These are phyloP conservation scores for Yamadazyma dushanensis DNA, from an alignment of 1,139 yeast genomes.

Conservation along the genomic window DNA sequence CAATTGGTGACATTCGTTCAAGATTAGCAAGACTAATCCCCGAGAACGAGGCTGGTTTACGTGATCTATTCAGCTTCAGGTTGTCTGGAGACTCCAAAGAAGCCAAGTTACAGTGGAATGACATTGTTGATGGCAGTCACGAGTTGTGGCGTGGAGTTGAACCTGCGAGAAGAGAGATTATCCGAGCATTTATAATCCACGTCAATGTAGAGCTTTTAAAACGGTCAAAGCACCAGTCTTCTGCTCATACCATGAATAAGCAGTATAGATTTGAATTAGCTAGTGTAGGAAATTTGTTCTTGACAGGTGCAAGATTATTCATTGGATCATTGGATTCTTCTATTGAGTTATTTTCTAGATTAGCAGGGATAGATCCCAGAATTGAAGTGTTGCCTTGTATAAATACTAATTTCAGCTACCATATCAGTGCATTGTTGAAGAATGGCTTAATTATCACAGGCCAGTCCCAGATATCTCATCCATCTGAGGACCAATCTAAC, in stretches of 20 bases:
- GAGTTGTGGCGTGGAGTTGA: slow-evolving; percentile 62
- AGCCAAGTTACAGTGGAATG: slow-evolving; percentile 76
- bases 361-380: slow-evolving; percentile 60
- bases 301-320: slow-evolving; percentile 79
- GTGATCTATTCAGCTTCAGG: slow-evolving; percentile 58
- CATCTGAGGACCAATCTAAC: slow-evolving; percentile 33
- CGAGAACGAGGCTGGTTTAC: slow-evolving; percentile 41
- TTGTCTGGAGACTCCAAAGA: slow-evolving; percentile 49
- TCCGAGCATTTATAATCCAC: slow-evolving; percentile 75
- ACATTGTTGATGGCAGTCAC: slow-evolving; percentile 79
- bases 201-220: slow-evolving; percentile 77
- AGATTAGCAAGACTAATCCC: slow-evolving; percentile 74
- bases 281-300: slow-evolving; percentile 78
- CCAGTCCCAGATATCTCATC: slow-evolving; percentile 95
- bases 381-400: slow-evolving; percentile 75
- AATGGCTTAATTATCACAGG: slow-evolving; percentile 82
- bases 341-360: slow-evolving; percentile 67
- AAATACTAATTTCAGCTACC: slow-evolving; percentile 82
- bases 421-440: slow-evolving; percentile 72
- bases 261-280: slow-evolving; percentile 76
- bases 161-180: slow-evolving; percentile 67
- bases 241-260: slow-evolving; percentile 38
- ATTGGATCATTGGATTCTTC: slow-evolving; percentile 86
- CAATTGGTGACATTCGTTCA: slow-evolving; percentile 89
- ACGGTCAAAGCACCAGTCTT: slow-evolving; percentile 50